Conservation (phyloP, 1,284 basidiomycete species). For the Cyathus olla region DNA sequence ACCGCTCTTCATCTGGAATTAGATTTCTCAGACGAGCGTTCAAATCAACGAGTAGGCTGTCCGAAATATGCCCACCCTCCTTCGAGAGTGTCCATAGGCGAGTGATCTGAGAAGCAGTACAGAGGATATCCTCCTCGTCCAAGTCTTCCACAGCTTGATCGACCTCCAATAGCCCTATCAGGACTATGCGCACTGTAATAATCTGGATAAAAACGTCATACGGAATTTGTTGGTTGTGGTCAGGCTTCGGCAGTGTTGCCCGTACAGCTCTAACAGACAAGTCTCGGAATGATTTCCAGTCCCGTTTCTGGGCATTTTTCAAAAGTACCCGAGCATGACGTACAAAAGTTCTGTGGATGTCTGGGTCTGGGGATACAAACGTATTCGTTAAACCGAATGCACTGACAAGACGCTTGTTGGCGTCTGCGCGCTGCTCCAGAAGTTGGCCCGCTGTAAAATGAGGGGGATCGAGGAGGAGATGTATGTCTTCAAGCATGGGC, state of each 20-base stretch:
- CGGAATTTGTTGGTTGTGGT: slow-evolving; percentile 11
- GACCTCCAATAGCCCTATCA: slow-evolving; percentile 51
- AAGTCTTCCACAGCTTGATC: slow-evolving; percentile 31
- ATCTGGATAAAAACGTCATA: slow-evolving; percentile 55
- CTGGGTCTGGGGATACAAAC: slow-evolving; percentile 44
- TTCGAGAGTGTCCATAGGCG: slow-evolving; percentile 55
- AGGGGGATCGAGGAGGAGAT: too few species aligned
- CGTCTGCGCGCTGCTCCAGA: slow-evolving; percentile 38
- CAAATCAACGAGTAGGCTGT: slow-evolving; percentile 24
- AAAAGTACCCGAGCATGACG: slow-evolving; percentile 35
- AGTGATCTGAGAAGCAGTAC: slow-evolving; percentile 50
- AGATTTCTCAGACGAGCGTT: slow-evolving; percentile 44
- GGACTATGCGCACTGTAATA: slow-evolving; percentile 53
- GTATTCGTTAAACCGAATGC: slow-evolving; percentile 56
- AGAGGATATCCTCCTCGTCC: slow-evolving; percentile 42
- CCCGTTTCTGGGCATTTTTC: slow-evolving; percentile 25
- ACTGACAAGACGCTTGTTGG: slow-evolving; percentile 55
- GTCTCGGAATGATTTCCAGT: slow-evolving; percentile 42
- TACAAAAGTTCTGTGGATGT: slow-evolving; percentile 45
- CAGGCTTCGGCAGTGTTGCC: slow-evolving; percentile 16
- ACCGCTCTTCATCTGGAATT: slow-evolving; percentile 42
- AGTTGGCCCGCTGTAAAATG: too few species aligned
- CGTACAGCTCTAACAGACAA: slow-evolving; percentile 42
- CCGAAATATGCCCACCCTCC: slow-evolving; percentile 28
- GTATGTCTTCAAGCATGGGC: too few species aligned